Base-by-base conservation (phyloP, 2,329 filamentous ascomycete species). In the Raffaelea ambrosiae region DNA sequence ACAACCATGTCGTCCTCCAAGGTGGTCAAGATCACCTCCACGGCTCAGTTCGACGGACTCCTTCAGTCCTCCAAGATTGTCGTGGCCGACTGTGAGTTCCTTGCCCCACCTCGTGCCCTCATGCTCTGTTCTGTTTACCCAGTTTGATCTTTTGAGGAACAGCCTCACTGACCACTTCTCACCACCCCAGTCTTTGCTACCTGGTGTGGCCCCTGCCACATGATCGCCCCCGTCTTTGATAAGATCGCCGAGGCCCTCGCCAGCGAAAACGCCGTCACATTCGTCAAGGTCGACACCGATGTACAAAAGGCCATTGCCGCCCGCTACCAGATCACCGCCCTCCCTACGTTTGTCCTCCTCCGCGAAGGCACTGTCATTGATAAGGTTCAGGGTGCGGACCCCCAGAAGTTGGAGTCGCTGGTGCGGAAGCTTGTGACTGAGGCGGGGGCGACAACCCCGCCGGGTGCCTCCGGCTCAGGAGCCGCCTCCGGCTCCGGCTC, bases 341-440 rank as follows among this genome's bases (percentile, higher is more conserved):
- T 91, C 61, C 93, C 93, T 9, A 95, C 90, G n/a, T 95, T 97
- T 65, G 77, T 97, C 60, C 76, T 96, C 59, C 94, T 88, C 71
- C 84, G 84, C 58, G 76, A 84, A 60, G 84, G 82, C 56, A 73
- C 79, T 53, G 70, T 81, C 48, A 75, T 80, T 42, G 77, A 84
- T 46, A 84, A 79, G 58, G 77, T 93, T 51, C 74, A 79, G 61
- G 90, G 89, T 40, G 86, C 86, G 43, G 80, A 95, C 62, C 76
- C 79, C 14, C 67, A 73, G 48, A 81, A 83, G 59, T 79, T 97
- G 16, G 80, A 82, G 58, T 72, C 78, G 38, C 77, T 85, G 16
- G 76, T 95, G 50, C 76, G 82, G 63, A 85, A 84, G 63, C 73
- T 95, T 48, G 78, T 76, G 18, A 70, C 73, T 21, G 85, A 90